Evolutionary conservation across 345 rosid genomes (phyloP).

Genomic region (Anastatica hierochuntica): DNA sequence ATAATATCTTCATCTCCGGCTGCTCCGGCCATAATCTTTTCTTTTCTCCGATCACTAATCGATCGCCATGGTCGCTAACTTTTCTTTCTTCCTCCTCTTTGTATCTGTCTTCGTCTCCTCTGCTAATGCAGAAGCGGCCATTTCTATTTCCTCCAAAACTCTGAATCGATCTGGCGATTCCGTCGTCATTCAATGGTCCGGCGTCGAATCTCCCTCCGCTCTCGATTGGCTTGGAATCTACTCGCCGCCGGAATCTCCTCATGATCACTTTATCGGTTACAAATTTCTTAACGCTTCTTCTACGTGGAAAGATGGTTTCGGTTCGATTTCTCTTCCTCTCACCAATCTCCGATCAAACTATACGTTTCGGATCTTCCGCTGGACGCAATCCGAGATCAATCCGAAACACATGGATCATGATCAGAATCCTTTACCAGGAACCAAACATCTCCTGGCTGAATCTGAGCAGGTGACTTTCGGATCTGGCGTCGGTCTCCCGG

Average conservation of each 20-base stretch:
- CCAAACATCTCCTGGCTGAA: constrained; percentile 43
- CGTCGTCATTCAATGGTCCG: constrained; percentile 58
- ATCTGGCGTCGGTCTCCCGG: constrained; percentile 45
- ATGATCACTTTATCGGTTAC: constrained; percentile 68
- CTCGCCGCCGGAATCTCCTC: constrained; percentile 65
- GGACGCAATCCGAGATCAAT: constrained; percentile 59
- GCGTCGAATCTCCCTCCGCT: constrained; percentile 58
- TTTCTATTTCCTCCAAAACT: constrained; percentile 38
- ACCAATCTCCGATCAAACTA: constrained; percentile 69
- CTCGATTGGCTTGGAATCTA: constrained; percentile 88
- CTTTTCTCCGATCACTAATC: background rate
- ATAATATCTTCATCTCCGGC: background rate
- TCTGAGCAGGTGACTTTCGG: constrained; percentile 46
- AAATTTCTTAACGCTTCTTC: constrained; percentile 58
- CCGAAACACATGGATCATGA: constrained; percentile 53
- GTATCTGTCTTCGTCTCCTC: constrained; percentile 2
- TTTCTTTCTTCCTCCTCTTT: constrained; percentile 18
- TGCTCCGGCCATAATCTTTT: constrained; percentile 3
- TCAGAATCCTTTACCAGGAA: constrained; percentile 67
- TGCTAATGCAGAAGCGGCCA: constrained; percentile 22
- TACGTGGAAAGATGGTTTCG: constrained; percentile 53
- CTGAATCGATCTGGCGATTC: constrained; percentile 57
- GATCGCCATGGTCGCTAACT: constrained; percentile 19
- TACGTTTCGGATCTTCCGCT: constrained; percentile 84
- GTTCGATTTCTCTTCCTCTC: constrained; percentile 55